Evolutionary conservation across 208 protist species (phyloP).

Genomic region (Leishmania lainsoni): DNA sequence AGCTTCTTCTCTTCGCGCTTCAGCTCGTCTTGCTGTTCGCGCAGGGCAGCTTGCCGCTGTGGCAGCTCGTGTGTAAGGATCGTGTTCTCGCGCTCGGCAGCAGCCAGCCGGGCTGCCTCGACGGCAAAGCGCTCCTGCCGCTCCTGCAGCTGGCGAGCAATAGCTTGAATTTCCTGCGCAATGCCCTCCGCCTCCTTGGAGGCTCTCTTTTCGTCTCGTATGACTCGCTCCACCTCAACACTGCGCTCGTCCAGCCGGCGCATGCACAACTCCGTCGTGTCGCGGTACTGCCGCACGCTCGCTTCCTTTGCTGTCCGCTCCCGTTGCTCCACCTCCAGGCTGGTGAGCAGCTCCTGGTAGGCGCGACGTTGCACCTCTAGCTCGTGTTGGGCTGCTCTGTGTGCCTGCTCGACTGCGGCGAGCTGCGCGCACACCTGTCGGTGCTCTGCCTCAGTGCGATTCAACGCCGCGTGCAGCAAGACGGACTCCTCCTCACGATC

Average conservation of each 20-base stretch:
- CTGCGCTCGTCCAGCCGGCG: slow-evolving; percentile 54
- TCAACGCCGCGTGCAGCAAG: slow-evolving; percentile 58
- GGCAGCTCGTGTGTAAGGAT: slow-evolving; percentile 83
- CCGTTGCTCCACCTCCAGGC: slow-evolving; percentile 67
- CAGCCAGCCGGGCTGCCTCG: slow-evolving; percentile 78
- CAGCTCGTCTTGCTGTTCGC: slow-evolving; percentile 80
- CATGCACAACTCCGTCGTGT: slow-evolving; percentile 59
- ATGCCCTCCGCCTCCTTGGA: slow-evolving; percentile 34
- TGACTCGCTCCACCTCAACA: slow-evolving; percentile 39
- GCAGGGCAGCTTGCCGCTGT: slow-evolving; percentile 74
- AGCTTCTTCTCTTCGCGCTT: slow-evolving; percentile 35
- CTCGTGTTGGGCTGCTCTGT: slow-evolving; percentile 27
- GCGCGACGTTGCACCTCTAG: slow-evolving; percentile 44
- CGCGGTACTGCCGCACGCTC: slow-evolving; percentile 89
- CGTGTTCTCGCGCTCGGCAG: slow-evolving; percentile 84
- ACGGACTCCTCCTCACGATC: slow-evolving; percentile 92
- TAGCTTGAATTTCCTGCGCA: slow-evolving; percentile 44
- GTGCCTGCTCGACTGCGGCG: slow-evolving; percentile 5
- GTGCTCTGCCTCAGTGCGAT: slow-evolving; percentile 76
- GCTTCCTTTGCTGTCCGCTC: slow-evolving; percentile 88
- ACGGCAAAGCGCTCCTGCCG: slow-evolving; percentile 70
- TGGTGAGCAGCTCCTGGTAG: slow-evolving; percentile 64
- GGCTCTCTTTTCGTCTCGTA: slow-evolving; percentile 47
- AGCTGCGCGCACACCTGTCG: slow-evolving; percentile 20
- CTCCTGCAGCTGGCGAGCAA: slow-evolving; percentile 67